Base-by-base conservation (phyloP, 805 yeast genomes). In the Myxozyma udenii region DNA sequence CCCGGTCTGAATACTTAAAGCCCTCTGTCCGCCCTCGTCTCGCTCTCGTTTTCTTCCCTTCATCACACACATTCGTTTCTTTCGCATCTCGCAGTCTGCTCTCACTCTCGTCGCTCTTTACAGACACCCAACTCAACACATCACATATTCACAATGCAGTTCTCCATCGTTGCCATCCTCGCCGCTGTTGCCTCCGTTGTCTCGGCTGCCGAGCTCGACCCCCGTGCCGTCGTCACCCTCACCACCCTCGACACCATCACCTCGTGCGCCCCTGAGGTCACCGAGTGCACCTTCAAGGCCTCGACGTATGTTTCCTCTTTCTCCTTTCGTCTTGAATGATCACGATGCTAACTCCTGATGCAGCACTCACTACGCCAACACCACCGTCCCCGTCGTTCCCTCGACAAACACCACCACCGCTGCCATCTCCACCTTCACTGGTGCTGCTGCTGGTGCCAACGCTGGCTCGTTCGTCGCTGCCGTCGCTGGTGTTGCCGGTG, bases 231-330 rank as follows among this genome's bases (percentile, higher is more conserved):
- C 35, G 69, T 63, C 16, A 57, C 61, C 42, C 57, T 68, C 55
- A 68, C 74, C 58, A 69, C 73, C 60, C 66, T 74, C 64, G 77
- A 68, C 55, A 74, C 80, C 67, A 66, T 75, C 73, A 71, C 76
- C 61, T 68, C 73, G 52, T 76, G 78, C 68, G 77, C 59, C 45
- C 60, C 72, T 19, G 62, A 64, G 46, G 77, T 75, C 65, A 75
- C 79, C 59, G 63, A 71, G 72, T 78, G 81, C 71, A 80, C 49
- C 37, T 41, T 46, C 28, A 16, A 24, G 30, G 28, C 43, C n/a
- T 38, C 54, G 9, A 28, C 33, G 58, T 50, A 50, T 12, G 56
- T 48, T 3, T 32, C 26, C 12, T 37, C n/a, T 4, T 19, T n/a
- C 19, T 36, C 21, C 18, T 25, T 41, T 3, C 19, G 3, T 33